Conservation (phyloP, 768 basidiomycete genomes). For the Podaxis sp. region DNA sequence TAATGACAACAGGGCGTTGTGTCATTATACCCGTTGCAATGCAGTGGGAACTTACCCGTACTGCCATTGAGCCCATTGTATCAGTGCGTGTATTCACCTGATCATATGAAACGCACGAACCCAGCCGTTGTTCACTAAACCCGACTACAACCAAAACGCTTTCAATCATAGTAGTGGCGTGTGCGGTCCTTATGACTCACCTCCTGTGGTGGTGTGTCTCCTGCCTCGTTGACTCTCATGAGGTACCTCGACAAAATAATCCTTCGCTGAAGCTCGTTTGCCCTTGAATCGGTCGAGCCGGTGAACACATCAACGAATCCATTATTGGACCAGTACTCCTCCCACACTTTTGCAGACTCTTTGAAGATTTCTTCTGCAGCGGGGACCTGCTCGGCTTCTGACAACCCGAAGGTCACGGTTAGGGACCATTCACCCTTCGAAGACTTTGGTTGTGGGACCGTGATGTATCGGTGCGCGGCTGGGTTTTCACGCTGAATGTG, state of each 20-base stretch:
- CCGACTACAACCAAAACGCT: slow-evolving; percentile 35
- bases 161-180: not conserved
- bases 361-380: slow-evolving; percentile 24
- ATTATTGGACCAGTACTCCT: slow-evolving; percentile 43
- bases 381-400: slow-evolving; percentile 19
- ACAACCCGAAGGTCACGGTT: slow-evolving; percentile 32
- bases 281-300: slow-evolving; percentile 47
- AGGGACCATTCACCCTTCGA: slow-evolving; percentile 32
- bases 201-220: slow-evolving; percentile 57
- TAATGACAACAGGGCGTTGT: slow-evolving; percentile 15
- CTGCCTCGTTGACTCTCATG: slow-evolving; percentile 60
- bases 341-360: slow-evolving; percentile 43
- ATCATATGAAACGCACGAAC: slow-evolving; percentile 30
- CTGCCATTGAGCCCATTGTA: slow-evolving; percentile 18
- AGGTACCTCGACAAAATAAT: slow-evolving; percentile 57
- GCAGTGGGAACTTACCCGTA: slow-evolving; percentile 32
- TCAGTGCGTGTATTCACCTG: not conserved
- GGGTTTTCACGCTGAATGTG: slow-evolving; percentile 42
- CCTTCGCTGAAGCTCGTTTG: slow-evolving; percentile 54
- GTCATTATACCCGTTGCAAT: not conserved
- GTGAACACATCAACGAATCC: slow-evolving; percentile 56
- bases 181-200: slow-evolving; percentile 27
- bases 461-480: slow-evolving; percentile 44
- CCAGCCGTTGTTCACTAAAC: slow-evolving; percentile 57
- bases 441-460: slow-evolving; percentile 30